Conservation (phyloP, 495 filamentous ascomycete genomes). For the Massariosphaeria phaeospora region DNA sequence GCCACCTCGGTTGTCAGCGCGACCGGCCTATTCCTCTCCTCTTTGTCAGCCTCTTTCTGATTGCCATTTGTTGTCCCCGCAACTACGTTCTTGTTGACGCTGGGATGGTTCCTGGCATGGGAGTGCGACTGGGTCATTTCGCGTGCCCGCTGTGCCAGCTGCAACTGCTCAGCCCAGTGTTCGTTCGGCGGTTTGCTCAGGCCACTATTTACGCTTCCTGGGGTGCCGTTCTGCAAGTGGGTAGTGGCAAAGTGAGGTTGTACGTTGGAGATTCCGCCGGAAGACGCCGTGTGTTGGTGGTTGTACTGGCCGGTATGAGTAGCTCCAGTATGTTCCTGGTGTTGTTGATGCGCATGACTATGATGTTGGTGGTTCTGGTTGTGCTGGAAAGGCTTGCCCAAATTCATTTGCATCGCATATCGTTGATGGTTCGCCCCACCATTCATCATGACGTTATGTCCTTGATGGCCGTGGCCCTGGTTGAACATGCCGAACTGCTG, state of each 20-base stretch:
- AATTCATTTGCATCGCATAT: constrained; percentile 60
- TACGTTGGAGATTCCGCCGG: constrained; percentile 63
- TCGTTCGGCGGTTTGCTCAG: constrained; percentile 63
- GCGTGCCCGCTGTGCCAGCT: constrained; percentile 66
- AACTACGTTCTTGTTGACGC: constrained; percentile 46
- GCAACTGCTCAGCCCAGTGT: constrained; percentile 85
- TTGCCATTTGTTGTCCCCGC: constrained; percentile 60
- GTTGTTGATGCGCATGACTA: constrained; percentile 66
- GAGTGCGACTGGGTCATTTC: constrained; percentile 59
- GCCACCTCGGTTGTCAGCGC: constrained; percentile 42
- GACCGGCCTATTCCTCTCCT: constrained; percentile 57
- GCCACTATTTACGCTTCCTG: constrained; percentile 52
- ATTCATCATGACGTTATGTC: constrained; percentile 76
- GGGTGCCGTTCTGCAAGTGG: constrained; percentile 71
- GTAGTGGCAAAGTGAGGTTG: constrained; percentile 71
- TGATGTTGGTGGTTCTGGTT: constrained; percentile 39
- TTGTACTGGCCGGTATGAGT: constrained; percentile 44
- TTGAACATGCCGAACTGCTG: constrained; percentile 75
- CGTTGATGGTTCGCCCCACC: constrained; percentile 55
- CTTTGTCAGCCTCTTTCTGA: constrained; percentile 55
- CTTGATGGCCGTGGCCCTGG: constrained; percentile 66
- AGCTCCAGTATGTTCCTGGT: constrained; percentile 67
- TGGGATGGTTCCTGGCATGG: constrained; percentile 56
- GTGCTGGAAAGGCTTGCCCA: constrained; percentile 59
- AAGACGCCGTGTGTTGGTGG: constrained; percentile 78